Evolutionary conservation across 169 alveolate species (phyloP).

Genomic region (Fabrea salina): DNA sequence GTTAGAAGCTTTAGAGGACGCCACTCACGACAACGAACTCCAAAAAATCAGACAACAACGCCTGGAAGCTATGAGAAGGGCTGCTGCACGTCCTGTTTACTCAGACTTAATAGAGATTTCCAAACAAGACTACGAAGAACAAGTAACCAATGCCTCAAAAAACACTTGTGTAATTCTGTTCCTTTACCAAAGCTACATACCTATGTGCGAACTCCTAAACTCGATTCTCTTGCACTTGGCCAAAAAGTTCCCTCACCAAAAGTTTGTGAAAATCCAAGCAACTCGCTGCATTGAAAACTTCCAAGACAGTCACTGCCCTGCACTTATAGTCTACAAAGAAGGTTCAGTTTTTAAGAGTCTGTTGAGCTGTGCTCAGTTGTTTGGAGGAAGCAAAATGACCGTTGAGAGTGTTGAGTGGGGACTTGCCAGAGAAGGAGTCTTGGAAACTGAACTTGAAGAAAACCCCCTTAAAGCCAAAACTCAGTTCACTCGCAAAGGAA

Average conservation of each 20-base stretch:
- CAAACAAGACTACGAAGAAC: slow-evolving; percentile 45
- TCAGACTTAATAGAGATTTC: slow-evolving; percentile 42
- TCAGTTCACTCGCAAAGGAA: neutral
- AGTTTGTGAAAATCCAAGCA: slow-evolving; percentile 49
- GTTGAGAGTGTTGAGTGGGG: slow-evolving; percentile 8
- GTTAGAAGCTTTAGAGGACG: slow-evolving; percentile 51
- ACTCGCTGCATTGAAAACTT: slow-evolving; percentile 43
- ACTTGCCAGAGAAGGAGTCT: neutral
- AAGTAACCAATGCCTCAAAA: slow-evolving; percentile 56
- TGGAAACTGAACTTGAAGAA: neutral
- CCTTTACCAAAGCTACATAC: slow-evolving; percentile 48
- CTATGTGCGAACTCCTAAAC: slow-evolving; percentile 35
- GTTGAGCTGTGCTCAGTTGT: neutral
- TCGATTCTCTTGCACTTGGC: slow-evolving; percentile 39
- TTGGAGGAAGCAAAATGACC: neutral
- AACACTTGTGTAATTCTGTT: slow-evolving; percentile 46
- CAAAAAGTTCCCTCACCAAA: slow-evolving; percentile 38
- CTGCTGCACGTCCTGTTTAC: slow-evolving; percentile 42
- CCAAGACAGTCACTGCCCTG: slow-evolving; percentile 50
- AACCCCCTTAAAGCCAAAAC: neutral
- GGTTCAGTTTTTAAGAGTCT: slow-evolving; percentile 23
- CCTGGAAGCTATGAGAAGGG: slow-evolving; percentile 45
- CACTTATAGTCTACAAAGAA: slow-evolving; percentile 45
- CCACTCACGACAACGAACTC: slow-evolving; percentile 42
- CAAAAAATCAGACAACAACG: slow-evolving; percentile 46